Percentiles rank a stretch among this genome's conserved stretches.
Conservation (phyloP, 2,329 filamentous ascomycete species). For the Alternaria brassicae region DNA sequence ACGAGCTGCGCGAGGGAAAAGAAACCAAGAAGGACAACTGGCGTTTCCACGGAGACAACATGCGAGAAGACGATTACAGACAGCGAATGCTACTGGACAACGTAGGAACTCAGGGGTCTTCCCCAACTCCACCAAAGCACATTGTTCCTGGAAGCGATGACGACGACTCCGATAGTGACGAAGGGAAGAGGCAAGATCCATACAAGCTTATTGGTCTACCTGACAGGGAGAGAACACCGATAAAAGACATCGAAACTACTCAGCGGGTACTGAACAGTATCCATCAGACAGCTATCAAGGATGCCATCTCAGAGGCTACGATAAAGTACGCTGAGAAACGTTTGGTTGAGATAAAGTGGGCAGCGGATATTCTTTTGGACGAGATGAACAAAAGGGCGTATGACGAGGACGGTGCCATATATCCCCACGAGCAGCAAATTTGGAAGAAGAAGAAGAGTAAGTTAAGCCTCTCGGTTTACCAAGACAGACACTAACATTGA, state of each 20-base stretch:
- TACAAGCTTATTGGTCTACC: constrained; percentile 1
- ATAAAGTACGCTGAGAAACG: not conserved
- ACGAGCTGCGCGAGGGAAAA: not conserved
- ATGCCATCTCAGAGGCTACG: not conserved
- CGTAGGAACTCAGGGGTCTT: not conserved
- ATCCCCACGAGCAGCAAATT: not conserved
- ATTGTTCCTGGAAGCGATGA: not conserved
- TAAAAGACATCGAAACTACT: not conserved
- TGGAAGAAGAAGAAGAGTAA: constrained; percentile 10
- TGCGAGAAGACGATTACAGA: not conserved
- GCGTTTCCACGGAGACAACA: not conserved
- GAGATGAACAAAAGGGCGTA: constrained; percentile 8
- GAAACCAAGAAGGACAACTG: not conserved
- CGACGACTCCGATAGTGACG: not conserved
- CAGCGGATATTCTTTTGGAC: constrained; percentile 5
- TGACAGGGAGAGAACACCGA: not conserved
- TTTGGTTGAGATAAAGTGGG: constrained; percentile 9
- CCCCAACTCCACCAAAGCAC: not conserved
- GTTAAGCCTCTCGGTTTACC: not conserved
- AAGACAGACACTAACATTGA: not conserved
- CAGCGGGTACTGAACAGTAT: not conserved
- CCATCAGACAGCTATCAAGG: not conserved
- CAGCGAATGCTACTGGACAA: not conserved
- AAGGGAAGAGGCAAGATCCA: constrained; percentile 1
- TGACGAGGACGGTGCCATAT: constrained; percentile 8